Percentiles rank a stretch among this genome's conserved stretches.
Evolutionary conservation across 495 filamentous ascomycete species (phyloP).

Genomic region (Podospora pseudoanserina): DNA sequence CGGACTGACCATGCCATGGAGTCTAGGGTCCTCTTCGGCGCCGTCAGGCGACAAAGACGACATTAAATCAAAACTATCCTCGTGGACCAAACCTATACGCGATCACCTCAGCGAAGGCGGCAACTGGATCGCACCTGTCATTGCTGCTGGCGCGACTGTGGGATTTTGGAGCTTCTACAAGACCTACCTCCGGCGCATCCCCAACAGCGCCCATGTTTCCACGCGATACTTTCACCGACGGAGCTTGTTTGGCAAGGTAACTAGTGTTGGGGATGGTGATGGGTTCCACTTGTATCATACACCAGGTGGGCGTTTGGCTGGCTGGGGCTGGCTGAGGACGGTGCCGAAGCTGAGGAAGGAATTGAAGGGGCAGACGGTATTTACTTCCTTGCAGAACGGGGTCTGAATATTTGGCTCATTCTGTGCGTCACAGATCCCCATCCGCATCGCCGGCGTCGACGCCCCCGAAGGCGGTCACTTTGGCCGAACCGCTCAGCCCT

Average conservation of each 20-base stretch:
- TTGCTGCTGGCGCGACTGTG: constrained; percentile 67
- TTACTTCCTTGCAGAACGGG: constrained; percentile 22
- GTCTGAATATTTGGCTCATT: neutral
- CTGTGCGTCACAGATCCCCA: constrained; percentile 55
- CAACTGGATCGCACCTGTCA: constrained; percentile 61
- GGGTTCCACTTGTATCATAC: constrained; percentile 93
- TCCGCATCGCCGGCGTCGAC: constrained; percentile 87
- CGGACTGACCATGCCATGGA: constrained; percentile 29
- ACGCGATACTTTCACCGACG: constrained; percentile 64
- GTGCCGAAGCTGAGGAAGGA: constrained; percentile 64
- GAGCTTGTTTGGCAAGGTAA: constrained; percentile 77
- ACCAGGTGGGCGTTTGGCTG: constrained; percentile 76
- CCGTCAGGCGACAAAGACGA: constrained; percentile 12
- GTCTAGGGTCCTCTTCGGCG: constrained; percentile 18
- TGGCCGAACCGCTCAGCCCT: constrained; percentile 81
- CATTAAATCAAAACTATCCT: constrained; percentile 37
- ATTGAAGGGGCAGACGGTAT: constrained; percentile 72
- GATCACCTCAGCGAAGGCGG: constrained; percentile 61
- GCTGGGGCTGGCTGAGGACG: constrained; percentile 86
- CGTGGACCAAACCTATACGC: constrained; percentile 31
- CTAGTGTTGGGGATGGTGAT: constrained; percentile 93
- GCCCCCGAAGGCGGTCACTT: constrained; percentile 93
- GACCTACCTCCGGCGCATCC: constrained; percentile 76
- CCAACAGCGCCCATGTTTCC: constrained; percentile 65
- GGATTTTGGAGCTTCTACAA: constrained; percentile 60